Evolutionary conservation across 352 stramenopile genomes (phyloP).

Genomic region (Pilasporangium apinafurcum): DNA sequence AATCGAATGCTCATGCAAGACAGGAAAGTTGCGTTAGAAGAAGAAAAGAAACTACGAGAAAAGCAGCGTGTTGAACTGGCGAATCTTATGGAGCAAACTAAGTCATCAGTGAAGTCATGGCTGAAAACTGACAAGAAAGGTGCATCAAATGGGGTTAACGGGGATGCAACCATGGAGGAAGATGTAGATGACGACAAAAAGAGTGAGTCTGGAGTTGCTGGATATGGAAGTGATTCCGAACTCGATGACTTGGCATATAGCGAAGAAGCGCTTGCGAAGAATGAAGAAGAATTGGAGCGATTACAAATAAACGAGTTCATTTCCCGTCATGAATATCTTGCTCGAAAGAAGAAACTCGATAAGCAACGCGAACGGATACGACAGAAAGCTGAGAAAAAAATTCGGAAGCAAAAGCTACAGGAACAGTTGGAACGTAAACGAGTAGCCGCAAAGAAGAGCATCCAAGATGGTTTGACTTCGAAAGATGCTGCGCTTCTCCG

Average conservation of each 20-base stretch:
- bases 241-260: conserved; percentile 48
- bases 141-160: no score
- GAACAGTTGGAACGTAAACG: conserved; percentile 68
- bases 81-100: conserved; percentile 37
- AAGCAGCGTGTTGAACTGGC: conserved; percentile 65
- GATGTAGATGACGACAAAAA: conserved; percentile 33
- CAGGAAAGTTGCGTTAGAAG: conserved; percentile 54
- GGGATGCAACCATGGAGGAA: conserved; percentile 7
- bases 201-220: conserved; percentile 23
- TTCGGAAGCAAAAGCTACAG: conserved; percentile 55
- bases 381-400: conserved; percentile 40
- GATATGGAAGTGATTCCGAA: conserved; percentile 54
- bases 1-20: conserved; percentile 62
- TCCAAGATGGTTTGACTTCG: conserved; percentile 52
- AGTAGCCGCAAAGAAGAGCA: conserved; percentile 48
- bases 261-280: conserved; percentile 55
- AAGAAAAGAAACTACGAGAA: conserved; percentile 77
- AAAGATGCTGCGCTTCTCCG: conserved; percentile 54
- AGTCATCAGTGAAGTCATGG: conserved; percentile 54
- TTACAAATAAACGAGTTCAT: conserved; percentile 57
- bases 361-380: conserved; percentile 54
- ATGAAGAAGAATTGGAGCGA: conserved; percentile 71
- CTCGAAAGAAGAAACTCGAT: conserved; percentile 68
- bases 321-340: conserved; percentile 76
- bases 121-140: conserved; percentile 57